These are phyloP conservation scores for Pinus albicaulis DNA, from an alignment of 75 land plant species.

Conservation along the genomic window DNA sequence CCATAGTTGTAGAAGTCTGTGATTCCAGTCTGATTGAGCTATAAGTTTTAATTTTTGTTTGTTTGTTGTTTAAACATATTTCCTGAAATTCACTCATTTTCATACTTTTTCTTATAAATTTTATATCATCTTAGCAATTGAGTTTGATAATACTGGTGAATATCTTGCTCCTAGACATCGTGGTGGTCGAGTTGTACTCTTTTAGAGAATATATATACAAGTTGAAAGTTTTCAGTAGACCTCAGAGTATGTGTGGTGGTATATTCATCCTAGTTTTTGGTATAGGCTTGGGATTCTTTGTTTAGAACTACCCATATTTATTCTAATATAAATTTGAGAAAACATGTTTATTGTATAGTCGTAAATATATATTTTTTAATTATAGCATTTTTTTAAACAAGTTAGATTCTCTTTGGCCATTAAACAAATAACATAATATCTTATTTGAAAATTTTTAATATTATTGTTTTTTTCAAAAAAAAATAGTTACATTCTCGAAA, in stretches of 20 bases:
- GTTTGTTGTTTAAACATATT: background rate
- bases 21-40: background rate
- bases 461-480: background rate
- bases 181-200: conserved; percentile 94
- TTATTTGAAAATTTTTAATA: background rate
- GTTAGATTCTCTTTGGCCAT: background rate
- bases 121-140: conserved; percentile 90
- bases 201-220: conserved; percentile 78
- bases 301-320: background rate
- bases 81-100: background rate
- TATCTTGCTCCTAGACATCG: conserved; percentile 96
- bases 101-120: conserved; percentile 27
- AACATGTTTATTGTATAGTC: background rate
- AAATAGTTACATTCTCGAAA: conserved; percentile 35
- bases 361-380: background rate
- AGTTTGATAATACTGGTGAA: conserved; percentile 90
- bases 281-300: background rate
- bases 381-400: background rate
- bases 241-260: background rate
- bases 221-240: conserved; percentile 45
- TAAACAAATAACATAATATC: background rate
- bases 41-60: background rate
- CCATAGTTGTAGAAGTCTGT: background rate
- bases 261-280: background rate
- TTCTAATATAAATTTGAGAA: background rate